phyloP scores from a whole-genome alignment of 495 filamentous ascomycete genomes.

The Hypoxylon lienhwacheense region DNA sequence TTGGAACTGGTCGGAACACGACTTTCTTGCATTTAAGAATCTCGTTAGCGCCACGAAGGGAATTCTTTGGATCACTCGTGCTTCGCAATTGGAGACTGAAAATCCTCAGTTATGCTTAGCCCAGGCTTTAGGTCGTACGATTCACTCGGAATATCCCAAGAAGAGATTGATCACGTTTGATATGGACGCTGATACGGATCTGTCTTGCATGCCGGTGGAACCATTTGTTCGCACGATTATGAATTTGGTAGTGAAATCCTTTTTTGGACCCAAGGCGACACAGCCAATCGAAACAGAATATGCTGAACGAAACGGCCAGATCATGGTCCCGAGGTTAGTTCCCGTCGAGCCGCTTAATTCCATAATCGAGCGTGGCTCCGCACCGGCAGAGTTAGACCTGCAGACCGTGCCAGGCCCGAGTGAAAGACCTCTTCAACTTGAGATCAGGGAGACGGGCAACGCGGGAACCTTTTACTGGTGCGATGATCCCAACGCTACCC shows the following conservation, averaged over 20 bases:
- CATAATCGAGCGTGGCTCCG: constrained; percentile 30
- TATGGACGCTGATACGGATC: constrained; percentile 5
- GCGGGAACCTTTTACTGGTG: constrained; percentile 13
- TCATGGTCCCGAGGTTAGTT: constrained; percentile 36
- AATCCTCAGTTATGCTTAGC: constrained; percentile 27
- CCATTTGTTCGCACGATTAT: constrained; percentile 42
- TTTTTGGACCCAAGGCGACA: constrained; percentile 42
- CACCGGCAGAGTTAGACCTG: constrained; percentile 1
- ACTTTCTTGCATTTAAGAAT: constrained; percentile 25
- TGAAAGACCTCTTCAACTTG: constrained; percentile 23
- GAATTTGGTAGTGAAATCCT: constrained; percentile 59
- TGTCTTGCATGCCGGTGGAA: background rate
- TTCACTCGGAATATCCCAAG: constrained; percentile 36
- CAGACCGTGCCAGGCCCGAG: constrained; percentile 11
- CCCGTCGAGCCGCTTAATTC: constrained; percentile 28
- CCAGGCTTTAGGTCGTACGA: constrained; percentile 33
- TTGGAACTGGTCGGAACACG: constrained; percentile 29
- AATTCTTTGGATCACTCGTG: constrained; percentile 38
- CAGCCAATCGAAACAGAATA: constrained; percentile 34
- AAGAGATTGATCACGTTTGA: constrained; percentile 37
- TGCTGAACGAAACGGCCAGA: constrained; percentile 24
- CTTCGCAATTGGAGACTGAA: constrained; percentile 22
- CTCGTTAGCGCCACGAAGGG: constrained; percentile 18
- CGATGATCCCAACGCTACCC: constrained; percentile 16
- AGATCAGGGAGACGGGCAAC: constrained; percentile 19